Conservation (phyloP, 2,329 filamentous ascomycete species). For the Diaporthe vexans region DNA sequence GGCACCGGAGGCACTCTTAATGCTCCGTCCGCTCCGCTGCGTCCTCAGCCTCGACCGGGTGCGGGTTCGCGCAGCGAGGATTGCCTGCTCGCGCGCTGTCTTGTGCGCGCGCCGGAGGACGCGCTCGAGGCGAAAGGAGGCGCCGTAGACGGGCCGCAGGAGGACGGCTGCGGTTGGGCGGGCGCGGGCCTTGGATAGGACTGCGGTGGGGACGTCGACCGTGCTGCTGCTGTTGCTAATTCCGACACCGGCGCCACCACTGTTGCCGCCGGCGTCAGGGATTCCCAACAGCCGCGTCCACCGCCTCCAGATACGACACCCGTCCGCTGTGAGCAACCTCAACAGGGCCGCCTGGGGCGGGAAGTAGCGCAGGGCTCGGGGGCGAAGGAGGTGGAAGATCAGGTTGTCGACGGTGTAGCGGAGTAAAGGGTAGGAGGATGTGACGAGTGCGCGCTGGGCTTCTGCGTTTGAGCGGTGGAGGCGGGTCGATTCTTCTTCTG, state of each 20-base stretch:
- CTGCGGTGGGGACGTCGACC: slow-evolving; percentile 42
- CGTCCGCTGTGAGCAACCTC: slow-evolving; percentile 44
- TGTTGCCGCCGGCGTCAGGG: neutral
- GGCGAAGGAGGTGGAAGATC: slow-evolving; percentile 51
- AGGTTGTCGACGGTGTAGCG: slow-evolving; percentile 51
- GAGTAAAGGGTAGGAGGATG: slow-evolving; percentile 51
- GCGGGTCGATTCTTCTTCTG: slow-evolving; percentile 11
- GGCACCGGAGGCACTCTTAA: neutral
- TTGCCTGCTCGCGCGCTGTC: slow-evolving; percentile 41
- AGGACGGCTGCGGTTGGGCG: slow-evolving; percentile 42
- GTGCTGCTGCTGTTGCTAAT: neutral
- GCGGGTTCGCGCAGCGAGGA: neutral
- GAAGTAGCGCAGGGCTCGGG: slow-evolving; percentile 49
- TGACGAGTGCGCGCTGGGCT: slow-evolving; percentile 48
- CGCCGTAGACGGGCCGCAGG: slow-evolving; percentile 50
- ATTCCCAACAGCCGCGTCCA: slow-evolving; percentile 51
- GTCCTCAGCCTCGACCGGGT: neutral
- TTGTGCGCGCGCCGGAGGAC: slow-evolving; percentile 48
- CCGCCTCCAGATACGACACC: slow-evolving; percentile 51
- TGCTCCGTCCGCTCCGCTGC: neutral
- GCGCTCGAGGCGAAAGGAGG: slow-evolving; percentile 48
- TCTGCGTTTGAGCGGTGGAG: slow-evolving; percentile 41
- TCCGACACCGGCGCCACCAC: neutral
- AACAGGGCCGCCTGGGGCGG: slow-evolving; percentile 50
- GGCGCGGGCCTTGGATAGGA: slow-evolving; percentile 43